Conservation (phyloP, 2,329 filamentous ascomycete species). For the Catunica adiposa region DNA sequence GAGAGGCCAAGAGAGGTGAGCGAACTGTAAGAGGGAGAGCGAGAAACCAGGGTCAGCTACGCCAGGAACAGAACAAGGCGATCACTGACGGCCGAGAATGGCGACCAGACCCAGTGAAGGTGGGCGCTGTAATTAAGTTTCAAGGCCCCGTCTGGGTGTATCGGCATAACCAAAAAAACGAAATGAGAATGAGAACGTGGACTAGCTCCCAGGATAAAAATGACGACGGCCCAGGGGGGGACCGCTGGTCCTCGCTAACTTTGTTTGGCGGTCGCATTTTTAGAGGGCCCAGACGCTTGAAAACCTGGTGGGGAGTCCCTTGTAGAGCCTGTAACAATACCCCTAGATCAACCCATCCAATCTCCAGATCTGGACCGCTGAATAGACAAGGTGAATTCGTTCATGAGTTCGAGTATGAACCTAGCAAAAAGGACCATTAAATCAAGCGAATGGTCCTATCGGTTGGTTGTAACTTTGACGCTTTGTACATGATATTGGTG, state of each 20-base stretch:
- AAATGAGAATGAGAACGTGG: constrained; percentile 11
- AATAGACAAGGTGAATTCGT: too few relatives aligned
- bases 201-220: constrained; percentile 7
- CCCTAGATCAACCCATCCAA: not conserved
- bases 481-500: too few relatives aligned
- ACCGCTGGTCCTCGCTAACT: not conserved
- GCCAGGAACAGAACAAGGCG: not conserved
- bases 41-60: not conserved
- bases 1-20: not conserved
- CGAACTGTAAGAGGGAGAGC: not conserved
- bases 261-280: not conserved
- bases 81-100: too few relatives aligned
- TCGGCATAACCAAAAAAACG: constrained; percentile 8
- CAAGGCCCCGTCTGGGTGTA: not conserved
- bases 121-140: not conserved
- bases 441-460: too few relatives aligned
- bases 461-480: too few relatives aligned
- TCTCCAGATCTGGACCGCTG: too few relatives aligned
- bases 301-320: not conserved
- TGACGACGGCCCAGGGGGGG: not conserved
- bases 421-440: too few relatives aligned
- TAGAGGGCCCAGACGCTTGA: not conserved
- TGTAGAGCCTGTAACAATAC: not conserved
- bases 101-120: too few relatives aligned
- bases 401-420: too few relatives aligned